A percentile compares a stretch with the other conserved stretches of the same genome.
Evolutionary conservation across 2,329 filamentous ascomycete genomes (phyloP).

Genomic region (Dactylellina sp.): DNA sequence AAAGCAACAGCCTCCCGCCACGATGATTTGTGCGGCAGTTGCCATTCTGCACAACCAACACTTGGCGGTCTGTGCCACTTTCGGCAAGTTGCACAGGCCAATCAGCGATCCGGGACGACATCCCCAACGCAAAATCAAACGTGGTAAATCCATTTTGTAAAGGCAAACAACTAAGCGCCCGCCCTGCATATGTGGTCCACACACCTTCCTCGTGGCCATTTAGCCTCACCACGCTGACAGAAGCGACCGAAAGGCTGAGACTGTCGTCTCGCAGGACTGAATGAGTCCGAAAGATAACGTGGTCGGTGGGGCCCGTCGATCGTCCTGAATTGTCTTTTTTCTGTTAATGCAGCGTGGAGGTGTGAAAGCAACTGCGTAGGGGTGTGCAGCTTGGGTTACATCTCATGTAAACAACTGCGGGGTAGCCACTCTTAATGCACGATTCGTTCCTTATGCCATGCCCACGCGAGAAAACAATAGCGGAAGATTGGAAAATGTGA

Average conservation of each 20-base stretch:
- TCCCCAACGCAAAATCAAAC: conserved; percentile 48
- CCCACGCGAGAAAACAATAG: conserved; percentile 41
- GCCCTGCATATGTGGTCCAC: conserved; percentile 33
- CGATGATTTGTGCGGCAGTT: conserved; percentile 28
- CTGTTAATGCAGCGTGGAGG: conserved; percentile 27
- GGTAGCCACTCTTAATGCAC: conserved; percentile 31
- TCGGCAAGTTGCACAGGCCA: conserved; percentile 54
- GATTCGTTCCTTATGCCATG: conserved; percentile 45
- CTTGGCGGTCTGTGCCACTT: conserved; percentile 44
- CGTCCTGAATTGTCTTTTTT: conserved; percentile 11
- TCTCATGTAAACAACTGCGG: conserved; percentile 36
- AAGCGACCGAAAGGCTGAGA: conserved; percentile 48
- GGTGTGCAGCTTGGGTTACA: conserved; percentile 48
- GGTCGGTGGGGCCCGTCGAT: conserved; percentile 7
- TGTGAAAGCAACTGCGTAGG: conserved; percentile 46
- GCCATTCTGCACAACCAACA: conserved; percentile 27
- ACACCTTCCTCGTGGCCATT: conserved; percentile 51
- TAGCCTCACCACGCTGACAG: conserved; percentile 49
- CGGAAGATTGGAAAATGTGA: conserved; percentile 31
- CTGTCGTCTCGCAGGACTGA: conserved; percentile 33
- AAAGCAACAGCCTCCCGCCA: no score
- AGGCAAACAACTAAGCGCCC: conserved; percentile 50
- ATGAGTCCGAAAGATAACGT: conserved; percentile 34
- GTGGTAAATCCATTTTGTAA: conserved; percentile 41
- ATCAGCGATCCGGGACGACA: conserved; percentile 52